Evolutionary conservation across 331 rosid genomes (phyloP).

Genomic region (Rhamnella rubrinervis): DNA sequence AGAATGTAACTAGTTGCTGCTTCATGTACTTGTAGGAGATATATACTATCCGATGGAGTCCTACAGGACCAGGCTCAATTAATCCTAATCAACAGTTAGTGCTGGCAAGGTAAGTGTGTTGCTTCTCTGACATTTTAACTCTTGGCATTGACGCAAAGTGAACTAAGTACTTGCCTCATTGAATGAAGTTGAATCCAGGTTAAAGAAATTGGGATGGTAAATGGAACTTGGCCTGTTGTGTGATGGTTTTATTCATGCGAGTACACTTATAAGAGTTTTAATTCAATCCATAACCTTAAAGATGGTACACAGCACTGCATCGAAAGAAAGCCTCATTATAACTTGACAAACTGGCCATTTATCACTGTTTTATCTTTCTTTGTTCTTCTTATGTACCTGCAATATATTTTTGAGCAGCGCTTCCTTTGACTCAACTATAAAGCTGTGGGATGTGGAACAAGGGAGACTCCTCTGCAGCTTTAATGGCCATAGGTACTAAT

Average conservation of each 20-base stretch:
- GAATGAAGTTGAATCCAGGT: neutral
- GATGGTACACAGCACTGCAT: too few species aligned
- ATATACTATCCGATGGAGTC: slow-evolving; percentile 95
- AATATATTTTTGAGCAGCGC: slow-evolving; percentile 52
- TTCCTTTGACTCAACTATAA: slow-evolving; percentile 84
- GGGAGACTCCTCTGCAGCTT: slow-evolving; percentile 74
- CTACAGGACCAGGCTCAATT: slow-evolving; percentile 81
- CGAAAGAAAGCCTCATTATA: neutral
- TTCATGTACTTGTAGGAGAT: slow-evolving; percentile 56
- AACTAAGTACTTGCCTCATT: neutral
- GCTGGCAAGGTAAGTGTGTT: slow-evolving; percentile 71
- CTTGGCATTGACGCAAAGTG: neutral
- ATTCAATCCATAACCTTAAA: neutral
- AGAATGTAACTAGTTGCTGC: neutral
- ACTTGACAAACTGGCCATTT: neutral
- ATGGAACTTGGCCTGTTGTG: neutral
- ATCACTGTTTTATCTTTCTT: neutral
- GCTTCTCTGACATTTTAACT: slow-evolving; percentile 1
- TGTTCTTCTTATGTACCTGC: neutral
- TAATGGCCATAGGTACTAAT: slow-evolving; percentile 71
- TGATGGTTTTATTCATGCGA: neutral
- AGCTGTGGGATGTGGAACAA: slow-evolving; percentile 80
- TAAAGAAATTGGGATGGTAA: neutral
- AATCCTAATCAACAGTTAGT: slow-evolving; percentile 74
- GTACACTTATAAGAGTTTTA: neutral